phyloP scores from a whole-genome alignment of 73 alveolate species.

The Paramecium caudatum region DNA sequence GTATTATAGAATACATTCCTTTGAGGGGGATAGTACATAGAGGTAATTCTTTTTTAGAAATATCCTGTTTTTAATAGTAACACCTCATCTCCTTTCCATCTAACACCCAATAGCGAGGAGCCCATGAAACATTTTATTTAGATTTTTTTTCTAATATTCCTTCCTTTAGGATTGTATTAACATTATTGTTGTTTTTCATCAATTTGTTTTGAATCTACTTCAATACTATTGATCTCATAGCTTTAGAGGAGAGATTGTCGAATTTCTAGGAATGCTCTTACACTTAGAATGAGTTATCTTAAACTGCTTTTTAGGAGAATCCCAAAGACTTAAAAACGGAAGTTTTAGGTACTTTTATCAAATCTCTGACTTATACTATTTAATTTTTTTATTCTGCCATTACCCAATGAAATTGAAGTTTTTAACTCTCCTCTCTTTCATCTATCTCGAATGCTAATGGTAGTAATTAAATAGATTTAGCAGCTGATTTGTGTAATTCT shows the following conservation, averaged over 20 bases:
- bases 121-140: constrained; percentile 47
- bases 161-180: constrained; percentile 65
- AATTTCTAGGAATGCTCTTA: background rate
- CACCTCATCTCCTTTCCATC: constrained; percentile 67
- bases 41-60: background rate
- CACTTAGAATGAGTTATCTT: no score
- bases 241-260: constrained; percentile 67
- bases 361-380: no score
- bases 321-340: background rate
- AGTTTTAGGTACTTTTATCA: background rate
- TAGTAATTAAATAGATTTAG: constrained; percentile 67
- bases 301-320: no score
- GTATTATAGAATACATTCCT: constrained; percentile 16
- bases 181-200: background rate
- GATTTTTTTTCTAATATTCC: constrained; percentile 75
- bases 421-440: constrained; percentile 66
- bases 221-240: constrained; percentile 70
- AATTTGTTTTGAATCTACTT: constrained; percentile 66
- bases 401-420: constrained; percentile 72
- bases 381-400: constrained; percentile 66
- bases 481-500: constrained; percentile 67
- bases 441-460: constrained; percentile 59
- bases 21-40: constrained; percentile 41
- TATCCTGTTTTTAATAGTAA: constrained; percentile 1
- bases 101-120: constrained; percentile 48